phyloP scores from a whole-genome alignment of 2,329 filamentous ascomycete genomes.

The Madurella fahalii region DNA sequence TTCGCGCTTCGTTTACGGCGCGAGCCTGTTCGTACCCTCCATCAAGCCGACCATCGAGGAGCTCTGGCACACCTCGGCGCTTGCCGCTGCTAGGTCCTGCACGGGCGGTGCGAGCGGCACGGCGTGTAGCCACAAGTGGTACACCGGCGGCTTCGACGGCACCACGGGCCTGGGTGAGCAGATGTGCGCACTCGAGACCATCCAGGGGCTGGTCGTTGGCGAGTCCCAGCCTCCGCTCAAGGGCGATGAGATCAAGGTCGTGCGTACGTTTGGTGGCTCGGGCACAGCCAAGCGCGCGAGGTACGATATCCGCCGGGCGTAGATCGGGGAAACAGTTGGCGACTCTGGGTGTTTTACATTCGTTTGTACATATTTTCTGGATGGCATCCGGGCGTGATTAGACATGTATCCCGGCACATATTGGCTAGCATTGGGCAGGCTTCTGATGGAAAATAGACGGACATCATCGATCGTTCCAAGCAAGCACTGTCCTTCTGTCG shows the following conservation, averaged over 20 bases:
- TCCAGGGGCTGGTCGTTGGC: constrained; percentile 54
- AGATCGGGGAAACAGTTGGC: not conserved
- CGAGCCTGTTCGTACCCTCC: constrained; percentile 53
- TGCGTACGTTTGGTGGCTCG: constrained; percentile 30
- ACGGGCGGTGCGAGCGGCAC: constrained; percentile 50
- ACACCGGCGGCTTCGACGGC: constrained; percentile 52
- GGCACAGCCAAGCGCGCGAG: constrained; percentile 4
- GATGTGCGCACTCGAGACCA: constrained; percentile 60
- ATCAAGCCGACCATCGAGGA: constrained; percentile 45
- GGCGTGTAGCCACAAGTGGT: constrained; percentile 62
- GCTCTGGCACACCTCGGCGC: constrained; percentile 48
- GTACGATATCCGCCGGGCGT: not conserved
- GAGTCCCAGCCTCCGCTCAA: constrained; percentile 43
- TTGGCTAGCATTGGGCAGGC: constrained; percentile 11
- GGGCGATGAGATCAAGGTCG: constrained; percentile 44
- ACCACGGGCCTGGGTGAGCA: constrained; percentile 56
- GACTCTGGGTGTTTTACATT: not conserved
- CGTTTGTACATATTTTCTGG: constrained; percentile 12
- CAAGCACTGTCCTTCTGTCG: not conserved
- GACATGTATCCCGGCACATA: constrained; percentile 3
- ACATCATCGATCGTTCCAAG: not conserved
- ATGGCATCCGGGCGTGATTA: not conserved
- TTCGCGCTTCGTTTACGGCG: constrained; percentile 59
- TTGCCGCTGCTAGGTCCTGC: constrained; percentile 54
- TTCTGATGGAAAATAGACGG: constrained; percentile 7